Base-by-base conservation (phyloP, 2,329 filamentous ascomycete genomes). In the Alternaria rosae region DNA sequence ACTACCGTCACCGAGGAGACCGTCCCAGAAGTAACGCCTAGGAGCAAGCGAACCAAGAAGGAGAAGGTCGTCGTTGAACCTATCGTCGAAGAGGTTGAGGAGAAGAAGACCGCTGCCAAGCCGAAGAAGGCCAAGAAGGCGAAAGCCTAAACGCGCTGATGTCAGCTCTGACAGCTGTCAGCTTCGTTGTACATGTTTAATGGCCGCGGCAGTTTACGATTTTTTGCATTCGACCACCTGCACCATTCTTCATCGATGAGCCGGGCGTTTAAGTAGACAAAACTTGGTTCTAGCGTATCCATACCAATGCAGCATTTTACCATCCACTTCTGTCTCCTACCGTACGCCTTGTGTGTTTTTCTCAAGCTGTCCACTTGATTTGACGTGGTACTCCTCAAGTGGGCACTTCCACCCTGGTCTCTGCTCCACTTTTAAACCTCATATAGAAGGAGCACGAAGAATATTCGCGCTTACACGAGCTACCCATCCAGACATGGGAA, bases 111-210 rank as follows among this genome's bases (percentile, higher is more conserved):
- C 6, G 43, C 43, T 8, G 21, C 48, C 13, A 62, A 69, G 59
- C 48, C 67, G 1, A 74, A 72, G 68, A 76, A 76, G 58, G 63
- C 69, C 9, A 76, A 72, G 68, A 75, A 75, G 60, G 61, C 58
- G 8, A 73, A 75, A 57, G 69, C 69, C 52, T 70, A 47, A 66
- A 32, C 15, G 20, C 23, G 50, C 35, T 53, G 47, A 50, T 5
- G 13, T 50, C 47, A 50, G 47, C n/a, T 48, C 6, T 43, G 13
- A 13, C 12, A 28, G 13, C 13, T 8, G 20, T 44, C 43, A 45
- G n/a, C 23, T 45, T 32, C 21, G 38, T 44, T 58, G 25, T 43
- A 44, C 20, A 53, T 52, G 32, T 43, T 53, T 42, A 53, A 58
- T 23, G 28, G 47, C 44, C 28, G 50, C 17, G 50, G 42, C 23